Percentiles rank a stretch among this genome's conserved stretches.
Conservation (phyloP, 2,329 filamentous ascomycete species). For the Phaeosphaeria sp. region DNA sequence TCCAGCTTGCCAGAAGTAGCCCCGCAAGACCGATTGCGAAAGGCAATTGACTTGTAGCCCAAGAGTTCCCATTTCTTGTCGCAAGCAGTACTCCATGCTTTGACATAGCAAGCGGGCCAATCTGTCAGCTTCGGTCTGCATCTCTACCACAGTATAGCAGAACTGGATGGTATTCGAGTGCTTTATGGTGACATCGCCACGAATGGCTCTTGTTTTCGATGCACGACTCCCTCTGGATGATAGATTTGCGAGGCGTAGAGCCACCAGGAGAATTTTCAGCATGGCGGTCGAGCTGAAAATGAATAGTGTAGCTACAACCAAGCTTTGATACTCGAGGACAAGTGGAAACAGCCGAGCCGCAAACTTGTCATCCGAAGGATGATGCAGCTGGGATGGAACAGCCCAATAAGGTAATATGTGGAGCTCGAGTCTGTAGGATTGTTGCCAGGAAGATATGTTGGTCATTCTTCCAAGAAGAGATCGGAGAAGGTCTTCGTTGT, state of each 20-base stretch:
- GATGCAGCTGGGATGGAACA: slow-evolving; percentile 1
- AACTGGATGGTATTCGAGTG: no score
- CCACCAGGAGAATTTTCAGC: neutral
- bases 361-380: slow-evolving; percentile 7
- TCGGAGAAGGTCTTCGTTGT: neutral
- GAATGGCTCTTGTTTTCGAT: no score
- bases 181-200: no score
- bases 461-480: neutral
- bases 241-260: neutral
- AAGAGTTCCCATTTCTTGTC: slow-evolving; percentile 10
- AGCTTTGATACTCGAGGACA: slow-evolving; percentile 2
- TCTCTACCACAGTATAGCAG: neutral
- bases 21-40: slow-evolving; percentile 5
- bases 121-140: neutral
- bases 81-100: slow-evolving; percentile 7
- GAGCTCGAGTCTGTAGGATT: neutral
- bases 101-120: slow-evolving; percentile 9
- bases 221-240: no score
- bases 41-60: slow-evolving; percentile 7
- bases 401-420: slow-evolving; percentile 1
- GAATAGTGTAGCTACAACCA: neutral
- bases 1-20: slow-evolving; percentile 4
- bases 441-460: neutral
- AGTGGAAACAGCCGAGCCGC: slow-evolving; percentile 7
- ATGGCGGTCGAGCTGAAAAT: slow-evolving; percentile 4